A percentile compares a stretch with the other conserved stretches of the same genome.
Evolutionary conservation across 345 rosid species (phyloP).

Genomic region (Sonneratia alba): DNA sequence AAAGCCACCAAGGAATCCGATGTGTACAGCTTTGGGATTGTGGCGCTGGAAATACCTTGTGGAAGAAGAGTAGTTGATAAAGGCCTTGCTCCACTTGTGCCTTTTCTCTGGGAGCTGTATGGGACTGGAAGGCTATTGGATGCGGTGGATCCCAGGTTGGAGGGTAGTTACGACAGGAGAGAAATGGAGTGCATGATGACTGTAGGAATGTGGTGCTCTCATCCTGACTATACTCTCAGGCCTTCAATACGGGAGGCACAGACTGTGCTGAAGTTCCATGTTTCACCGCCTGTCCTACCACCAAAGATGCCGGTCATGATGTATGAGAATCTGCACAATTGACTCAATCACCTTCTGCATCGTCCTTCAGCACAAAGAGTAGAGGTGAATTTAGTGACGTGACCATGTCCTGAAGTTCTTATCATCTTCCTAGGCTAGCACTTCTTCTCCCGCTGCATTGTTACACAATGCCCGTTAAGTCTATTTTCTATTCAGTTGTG

Average conservation of each 20-base stretch:
- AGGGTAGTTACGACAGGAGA: not conserved
- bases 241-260: constrained; percentile 1
- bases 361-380: no score
- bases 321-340: no score
- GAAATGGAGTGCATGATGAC: constrained; percentile 3
- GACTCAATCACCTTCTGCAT: no score
- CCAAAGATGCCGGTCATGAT: not conserved
- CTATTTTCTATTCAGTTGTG: no score
- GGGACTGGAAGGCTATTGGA: not conserved
- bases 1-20: constrained; percentile 2
- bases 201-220: constrained; percentile 8
- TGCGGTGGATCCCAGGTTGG: constrained; percentile 1
- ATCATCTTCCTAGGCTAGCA: no score
- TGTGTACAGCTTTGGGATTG: constrained; percentile 3
- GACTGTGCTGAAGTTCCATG: not conserved
- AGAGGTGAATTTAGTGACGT: no score
- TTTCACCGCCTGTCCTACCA: not conserved
- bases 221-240: constrained; percentile 1
- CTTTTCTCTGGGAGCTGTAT: constrained; percentile 9
- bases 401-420: no score
- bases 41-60: not conserved
- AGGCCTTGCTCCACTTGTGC: not conserved
- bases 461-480: no score
- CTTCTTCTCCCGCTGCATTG: no score
- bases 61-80: constrained; percentile 1